Conservation (phyloP, 805 yeast species). For the Clavispora phyllophila region DNA sequence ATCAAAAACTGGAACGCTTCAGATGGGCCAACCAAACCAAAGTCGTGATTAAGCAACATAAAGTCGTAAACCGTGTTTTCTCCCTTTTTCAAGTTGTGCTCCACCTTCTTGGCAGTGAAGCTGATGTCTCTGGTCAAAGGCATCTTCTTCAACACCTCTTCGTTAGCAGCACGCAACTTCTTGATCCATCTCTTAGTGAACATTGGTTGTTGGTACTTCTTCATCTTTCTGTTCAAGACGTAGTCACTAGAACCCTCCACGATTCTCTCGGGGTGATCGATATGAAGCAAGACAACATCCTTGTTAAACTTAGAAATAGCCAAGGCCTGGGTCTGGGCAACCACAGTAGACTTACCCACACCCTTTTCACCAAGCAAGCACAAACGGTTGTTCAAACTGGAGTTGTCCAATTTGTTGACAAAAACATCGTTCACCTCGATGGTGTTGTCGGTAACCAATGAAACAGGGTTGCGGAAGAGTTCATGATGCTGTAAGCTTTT, state of each 20-base stretch:
- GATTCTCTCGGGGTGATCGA: conserved; percentile 56
- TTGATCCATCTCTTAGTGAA: conserved; percentile 54
- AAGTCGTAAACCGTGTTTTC: conserved; percentile 24
- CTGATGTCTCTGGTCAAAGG: conserved; percentile 30
- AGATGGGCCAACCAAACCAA: conserved; percentile 35
- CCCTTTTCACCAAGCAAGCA: conserved; percentile 69
- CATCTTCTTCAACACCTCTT: conserved; percentile 28
- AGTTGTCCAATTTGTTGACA: conserved; percentile 25
- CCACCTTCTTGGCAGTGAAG: conserved; percentile 29
- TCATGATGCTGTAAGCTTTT: conserved; percentile 63
- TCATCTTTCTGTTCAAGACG: conserved; percentile 44
- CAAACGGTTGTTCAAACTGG: conserved; percentile 41
- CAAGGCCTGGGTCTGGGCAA: conserved; percentile 66
- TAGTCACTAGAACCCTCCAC: conserved; percentile 74
- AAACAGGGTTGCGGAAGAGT: conserved; percentile 53
- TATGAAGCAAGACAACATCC: conserved; percentile 50
- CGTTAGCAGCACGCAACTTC: conserved; percentile 37
- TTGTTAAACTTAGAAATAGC: conserved; percentile 29
- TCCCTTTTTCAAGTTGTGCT: conserved; percentile 28
- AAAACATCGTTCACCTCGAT: conserved; percentile 34
- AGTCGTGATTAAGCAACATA: conserved; percentile 32
- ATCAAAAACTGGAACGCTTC: conserved; percentile 50
- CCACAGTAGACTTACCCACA: conserved; percentile 69
- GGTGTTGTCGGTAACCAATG: conserved; percentile 52
- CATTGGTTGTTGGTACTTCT: conserved; percentile 74